Conservation (phyloP, 208 protist genomes). For the Wallacemonas sp. region DNA sequence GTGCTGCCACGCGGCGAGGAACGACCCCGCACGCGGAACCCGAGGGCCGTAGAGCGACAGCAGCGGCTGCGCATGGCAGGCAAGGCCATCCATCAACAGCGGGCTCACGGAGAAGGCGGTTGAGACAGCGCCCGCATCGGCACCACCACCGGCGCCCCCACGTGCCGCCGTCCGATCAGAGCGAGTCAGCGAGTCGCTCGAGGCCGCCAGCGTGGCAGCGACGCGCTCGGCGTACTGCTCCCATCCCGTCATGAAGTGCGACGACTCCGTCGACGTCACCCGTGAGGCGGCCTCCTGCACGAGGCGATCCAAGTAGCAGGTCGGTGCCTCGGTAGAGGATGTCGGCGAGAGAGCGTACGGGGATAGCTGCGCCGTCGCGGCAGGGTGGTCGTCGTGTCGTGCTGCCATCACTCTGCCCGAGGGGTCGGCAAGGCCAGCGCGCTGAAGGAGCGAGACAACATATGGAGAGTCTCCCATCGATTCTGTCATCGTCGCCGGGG, state of each 20-base stretch:
- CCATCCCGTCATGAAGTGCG: neutral
- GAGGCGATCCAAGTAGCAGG: neutral
- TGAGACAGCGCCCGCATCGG: no score
- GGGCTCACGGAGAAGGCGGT: neutral
- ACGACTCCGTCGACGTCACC: neutral
- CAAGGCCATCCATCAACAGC: neutral
- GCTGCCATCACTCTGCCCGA: no score
- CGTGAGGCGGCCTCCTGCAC: slow-evolving; percentile 5
- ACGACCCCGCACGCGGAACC: neutral
- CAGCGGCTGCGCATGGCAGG: slow-evolving; percentile 17
- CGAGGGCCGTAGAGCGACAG: slow-evolving; percentile 4
- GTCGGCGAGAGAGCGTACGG: no score
- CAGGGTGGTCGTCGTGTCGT: neutral
- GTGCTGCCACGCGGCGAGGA: neutral
- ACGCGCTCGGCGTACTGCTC: neutral
- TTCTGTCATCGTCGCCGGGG: neutral
- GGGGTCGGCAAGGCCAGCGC: neutral
- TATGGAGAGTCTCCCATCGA: no score
- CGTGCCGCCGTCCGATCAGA: neutral
- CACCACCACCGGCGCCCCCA: no score
- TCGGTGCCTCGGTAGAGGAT: no score
- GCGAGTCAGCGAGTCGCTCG: no score
- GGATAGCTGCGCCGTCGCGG: no score
- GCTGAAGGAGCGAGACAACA: neutral
- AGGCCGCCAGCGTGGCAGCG: no score